Conservation (phyloP, 1,284 basidiomycete genomes). For the Puccinia horiana region DNA sequence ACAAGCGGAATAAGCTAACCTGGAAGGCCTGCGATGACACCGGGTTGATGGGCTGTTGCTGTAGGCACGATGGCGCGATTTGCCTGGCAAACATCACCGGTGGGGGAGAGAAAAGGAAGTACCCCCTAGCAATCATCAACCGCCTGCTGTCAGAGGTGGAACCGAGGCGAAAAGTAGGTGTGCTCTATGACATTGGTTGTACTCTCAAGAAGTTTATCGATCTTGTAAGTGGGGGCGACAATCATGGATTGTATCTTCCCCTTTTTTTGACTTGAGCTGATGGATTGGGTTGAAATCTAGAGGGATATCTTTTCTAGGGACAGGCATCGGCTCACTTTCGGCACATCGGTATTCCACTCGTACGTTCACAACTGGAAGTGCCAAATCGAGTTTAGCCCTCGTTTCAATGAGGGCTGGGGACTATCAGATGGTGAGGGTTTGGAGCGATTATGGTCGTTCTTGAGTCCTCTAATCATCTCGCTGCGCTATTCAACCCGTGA, state of each 20-base stretch:
- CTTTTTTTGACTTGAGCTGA: background rate
- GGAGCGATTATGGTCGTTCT: no score
- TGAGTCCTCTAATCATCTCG: no score
- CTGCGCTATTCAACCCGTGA: no score
- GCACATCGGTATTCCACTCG: no score
- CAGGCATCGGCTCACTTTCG: background rate
- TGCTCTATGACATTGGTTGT: background rate
- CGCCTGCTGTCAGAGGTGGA: background rate
- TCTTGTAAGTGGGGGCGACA: background rate
- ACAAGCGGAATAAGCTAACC: background rate
- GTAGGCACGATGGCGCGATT: no score
- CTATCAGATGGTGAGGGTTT: no score
- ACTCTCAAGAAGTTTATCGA: background rate
- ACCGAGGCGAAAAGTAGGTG: background rate
- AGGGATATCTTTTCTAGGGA: background rate
- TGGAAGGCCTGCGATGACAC: background rate
- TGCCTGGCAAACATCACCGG: background rate
- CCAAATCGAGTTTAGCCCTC: no score
- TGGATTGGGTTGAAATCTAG: background rate
- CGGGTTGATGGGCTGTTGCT: no score
- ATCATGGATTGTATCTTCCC: background rate
- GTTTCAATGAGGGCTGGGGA: no score
- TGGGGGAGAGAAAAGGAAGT: background rate
- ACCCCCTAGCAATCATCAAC: background rate
- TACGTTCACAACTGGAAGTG: no score